Evolutionary conservation across 306 rosid species (phyloP).

Genomic region (Pueraria montana): DNA sequence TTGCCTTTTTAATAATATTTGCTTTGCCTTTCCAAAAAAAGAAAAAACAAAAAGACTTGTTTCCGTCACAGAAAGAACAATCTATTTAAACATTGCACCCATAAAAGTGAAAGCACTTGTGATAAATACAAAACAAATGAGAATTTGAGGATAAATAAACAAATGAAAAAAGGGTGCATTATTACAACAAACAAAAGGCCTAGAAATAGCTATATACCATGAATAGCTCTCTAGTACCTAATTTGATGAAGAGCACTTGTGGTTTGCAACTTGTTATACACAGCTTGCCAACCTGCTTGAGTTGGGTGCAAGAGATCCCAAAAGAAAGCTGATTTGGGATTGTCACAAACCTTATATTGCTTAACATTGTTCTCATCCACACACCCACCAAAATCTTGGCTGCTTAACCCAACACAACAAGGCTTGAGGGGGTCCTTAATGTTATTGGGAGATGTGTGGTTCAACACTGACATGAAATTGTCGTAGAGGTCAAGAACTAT

Average conservation of each 20-base stretch:
- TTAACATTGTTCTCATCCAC: slow-evolving; percentile 53
- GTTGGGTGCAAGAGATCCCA: slow-evolving; percentile 83
- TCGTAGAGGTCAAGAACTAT: slow-evolving; percentile 59
- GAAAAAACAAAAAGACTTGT: neutral
- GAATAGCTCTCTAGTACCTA: neutral
- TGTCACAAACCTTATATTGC: slow-evolving; percentile 65
- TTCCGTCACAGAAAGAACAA: neutral
- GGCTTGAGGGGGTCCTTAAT: slow-evolving; percentile 65
- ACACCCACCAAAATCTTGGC: slow-evolving; percentile 58
- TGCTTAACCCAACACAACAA: slow-evolving; percentile 71
- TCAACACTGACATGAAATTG: slow-evolving; percentile 60
- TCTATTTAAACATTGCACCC: slow-evolving; percentile 18
- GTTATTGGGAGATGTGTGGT: slow-evolving; percentile 25
- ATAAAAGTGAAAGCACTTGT: neutral
- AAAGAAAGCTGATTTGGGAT: slow-evolving; percentile 68
- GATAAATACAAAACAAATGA: neutral
- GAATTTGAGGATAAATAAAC: neutral
- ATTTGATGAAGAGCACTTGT: slow-evolving; percentile 1
- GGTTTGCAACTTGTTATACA: slow-evolving; percentile 43
- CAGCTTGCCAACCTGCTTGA: slow-evolving; percentile 80
- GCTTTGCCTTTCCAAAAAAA: no score
- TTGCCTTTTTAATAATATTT: no score
- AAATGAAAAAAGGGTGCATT: neutral
- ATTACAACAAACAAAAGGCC: neutral
- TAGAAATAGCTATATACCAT: neutral